A percentile compares a stretch with the other conserved stretches of the same genome.
Conservation (phyloP, 768 basidiomycete genomes). For the Infundibulicybe gibba region DNA sequence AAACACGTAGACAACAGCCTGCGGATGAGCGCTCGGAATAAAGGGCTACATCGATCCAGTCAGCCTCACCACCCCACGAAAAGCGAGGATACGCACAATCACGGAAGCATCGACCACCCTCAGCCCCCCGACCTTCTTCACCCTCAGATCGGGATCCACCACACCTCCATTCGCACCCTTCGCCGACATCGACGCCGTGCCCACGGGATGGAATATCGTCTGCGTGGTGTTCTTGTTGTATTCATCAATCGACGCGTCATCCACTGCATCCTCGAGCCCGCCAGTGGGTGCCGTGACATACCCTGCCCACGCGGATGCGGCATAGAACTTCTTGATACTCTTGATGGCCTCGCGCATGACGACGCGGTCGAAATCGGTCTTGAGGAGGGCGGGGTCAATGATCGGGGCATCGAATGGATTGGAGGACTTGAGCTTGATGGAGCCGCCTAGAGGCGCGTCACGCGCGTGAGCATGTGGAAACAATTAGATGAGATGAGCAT, state of each 20-base stretch:
- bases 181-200: slow-evolving; percentile 21
- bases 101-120: slow-evolving; percentile 33
- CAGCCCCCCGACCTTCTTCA: slow-evolving; percentile 29
- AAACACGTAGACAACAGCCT: not conserved
- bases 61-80: no score
- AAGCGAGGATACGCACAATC: slow-evolving; percentile 2
- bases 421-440: not conserved
- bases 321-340: slow-evolving; percentile 2
- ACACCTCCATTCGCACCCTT: slow-evolving; percentile 8
- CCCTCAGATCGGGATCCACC: slow-evolving; percentile 20
- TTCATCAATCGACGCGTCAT: slow-evolving; percentile 24
- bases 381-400: slow-evolving; percentile 26
- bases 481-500: not conserved
- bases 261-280: slow-evolving; percentile 11
- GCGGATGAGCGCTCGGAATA: slow-evolving; percentile 2
- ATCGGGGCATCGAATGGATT: slow-evolving; percentile 7
- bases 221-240: slow-evolving; percentile 16
- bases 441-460: slow-evolving; percentile 1
- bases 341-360: slow-evolving; percentile 7
- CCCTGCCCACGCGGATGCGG: slow-evolving; percentile 1
- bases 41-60: not conserved
- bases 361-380: slow-evolving; percentile 8
- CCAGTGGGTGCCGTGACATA: slow-evolving; percentile 2
- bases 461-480: not conserved
- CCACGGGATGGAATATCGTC: slow-evolving; percentile 21